phyloP scores from a whole-genome alignment of 495 filamentous ascomycete species.

The Penicillium chermesinum region DNA sequence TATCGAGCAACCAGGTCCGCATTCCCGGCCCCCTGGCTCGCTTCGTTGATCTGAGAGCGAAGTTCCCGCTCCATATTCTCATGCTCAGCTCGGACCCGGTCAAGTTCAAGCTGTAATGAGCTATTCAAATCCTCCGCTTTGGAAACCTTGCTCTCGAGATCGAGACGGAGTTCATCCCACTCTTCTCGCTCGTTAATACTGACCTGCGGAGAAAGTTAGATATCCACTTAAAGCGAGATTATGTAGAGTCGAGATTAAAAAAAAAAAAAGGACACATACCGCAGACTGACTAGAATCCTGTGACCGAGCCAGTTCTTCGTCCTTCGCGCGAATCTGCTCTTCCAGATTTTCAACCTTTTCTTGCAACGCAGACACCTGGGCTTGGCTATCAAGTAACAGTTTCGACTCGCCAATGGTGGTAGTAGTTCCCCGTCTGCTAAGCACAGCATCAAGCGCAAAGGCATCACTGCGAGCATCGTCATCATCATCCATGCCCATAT shows the following conservation, averaged over 20 bases:
- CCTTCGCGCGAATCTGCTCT: slow-evolving; percentile 49
- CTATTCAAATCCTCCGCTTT: slow-evolving; percentile 73
- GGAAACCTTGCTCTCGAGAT: slow-evolving; percentile 72
- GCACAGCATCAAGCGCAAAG: slow-evolving; percentile 54
- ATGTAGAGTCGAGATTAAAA: neutral
- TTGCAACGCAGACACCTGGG: slow-evolving; percentile 67
- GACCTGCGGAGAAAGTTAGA: slow-evolving; percentile 20
- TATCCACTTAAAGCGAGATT: neutral
- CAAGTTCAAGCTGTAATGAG: slow-evolving; percentile 70
- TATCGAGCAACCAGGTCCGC: slow-evolving; percentile 50
- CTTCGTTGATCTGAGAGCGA: slow-evolving; percentile 58
- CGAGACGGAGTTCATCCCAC: slow-evolving; percentile 67
- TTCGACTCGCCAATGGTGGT: slow-evolving; percentile 58
- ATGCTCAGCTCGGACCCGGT: slow-evolving; percentile 64
- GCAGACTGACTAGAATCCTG: slow-evolving; percentile 21
- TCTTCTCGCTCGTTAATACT: slow-evolving; percentile 51
- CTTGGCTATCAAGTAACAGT: slow-evolving; percentile 68
- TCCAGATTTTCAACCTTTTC: slow-evolving; percentile 72
- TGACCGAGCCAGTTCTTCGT: slow-evolving; percentile 50
- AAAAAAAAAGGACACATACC: slow-evolving; percentile 1
- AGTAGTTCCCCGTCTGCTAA: slow-evolving; percentile 53
- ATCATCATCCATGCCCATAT: slow-evolving; percentile 57
- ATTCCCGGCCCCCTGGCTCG: slow-evolving; percentile 33
- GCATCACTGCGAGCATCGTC: slow-evolving; percentile 59
- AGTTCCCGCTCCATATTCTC: slow-evolving; percentile 58